Evolutionary conservation across 2,329 filamentous ascomycete species (phyloP).

Genomic region (Pseudogymnoascus sp.): DNA sequence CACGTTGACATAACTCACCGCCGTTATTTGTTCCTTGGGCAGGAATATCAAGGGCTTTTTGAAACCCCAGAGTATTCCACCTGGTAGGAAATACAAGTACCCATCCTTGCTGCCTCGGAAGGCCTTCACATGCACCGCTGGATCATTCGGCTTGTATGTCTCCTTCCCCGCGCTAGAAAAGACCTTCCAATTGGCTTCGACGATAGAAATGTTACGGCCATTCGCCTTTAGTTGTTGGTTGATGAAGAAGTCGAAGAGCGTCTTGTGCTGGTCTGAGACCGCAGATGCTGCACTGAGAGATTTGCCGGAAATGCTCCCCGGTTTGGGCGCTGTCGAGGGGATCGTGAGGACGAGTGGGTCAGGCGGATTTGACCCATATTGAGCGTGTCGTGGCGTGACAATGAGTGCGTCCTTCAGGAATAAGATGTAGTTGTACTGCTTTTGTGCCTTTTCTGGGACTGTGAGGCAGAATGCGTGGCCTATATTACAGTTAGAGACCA

Average conservation of each 20-base stretch:
- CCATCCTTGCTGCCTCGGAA: conserved; percentile 64
- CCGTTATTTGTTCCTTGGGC: conserved; percentile 51
- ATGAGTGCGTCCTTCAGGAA: conserved; percentile 48
- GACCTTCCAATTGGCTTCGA: conserved; percentile 45
- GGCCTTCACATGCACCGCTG: conserved; percentile 58
- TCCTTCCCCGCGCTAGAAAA: conserved; percentile 53
- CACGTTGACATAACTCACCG: conserved; percentile 61
- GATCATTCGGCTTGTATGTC: conserved; percentile 50
- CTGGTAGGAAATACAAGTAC: conserved; percentile 59
- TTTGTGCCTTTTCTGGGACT: conserved; percentile 57
- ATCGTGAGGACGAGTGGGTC: conserved; percentile 62
- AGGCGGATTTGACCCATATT: conserved; percentile 28
- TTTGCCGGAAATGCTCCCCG: conserved; percentile 47
- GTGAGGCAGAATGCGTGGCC: conserved; percentile 58
- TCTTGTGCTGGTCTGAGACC: conserved; percentile 52
- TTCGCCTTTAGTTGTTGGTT: conserved; percentile 43
- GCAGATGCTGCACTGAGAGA: conserved; percentile 43
- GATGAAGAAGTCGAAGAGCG: conserved; percentile 56
- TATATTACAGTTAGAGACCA: conserved; percentile 23
- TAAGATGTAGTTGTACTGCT: conserved; percentile 59
- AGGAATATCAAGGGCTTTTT: conserved; percentile 63
- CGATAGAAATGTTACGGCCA: conserved; percentile 42
- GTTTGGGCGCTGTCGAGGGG: conserved; percentile 52
- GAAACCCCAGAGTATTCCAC: conserved; percentile 62
- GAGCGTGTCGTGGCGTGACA: conserved; percentile 41